Percentiles rank a stretch among this genome's conserved stretches.
Conservation (phyloP, 257 asterid species). For the Thymus mandschuricus region DNA sequence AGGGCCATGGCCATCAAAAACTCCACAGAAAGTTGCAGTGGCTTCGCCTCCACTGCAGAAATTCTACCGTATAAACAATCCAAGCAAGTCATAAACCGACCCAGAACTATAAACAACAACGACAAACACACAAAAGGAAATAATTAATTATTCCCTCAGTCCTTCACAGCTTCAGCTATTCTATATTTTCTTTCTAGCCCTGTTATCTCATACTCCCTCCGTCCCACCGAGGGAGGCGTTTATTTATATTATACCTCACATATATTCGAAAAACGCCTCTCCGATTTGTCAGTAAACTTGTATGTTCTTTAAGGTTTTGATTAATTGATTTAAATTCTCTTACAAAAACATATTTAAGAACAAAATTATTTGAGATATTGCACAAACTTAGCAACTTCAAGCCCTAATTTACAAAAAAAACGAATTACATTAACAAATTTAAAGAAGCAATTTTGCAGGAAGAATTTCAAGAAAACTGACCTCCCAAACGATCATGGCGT, state of each 20-base stretch:
- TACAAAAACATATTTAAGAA: no score
- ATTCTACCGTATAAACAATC: conserved; percentile 68
- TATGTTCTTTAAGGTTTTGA: no score
- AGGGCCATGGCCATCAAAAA: conserved; percentile 98
- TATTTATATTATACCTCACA: no score
- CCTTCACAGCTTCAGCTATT: conserved; percentile 9
- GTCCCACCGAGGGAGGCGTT: no score
- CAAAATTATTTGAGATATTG: no score
- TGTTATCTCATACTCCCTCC: no score
- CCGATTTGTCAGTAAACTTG: no score
- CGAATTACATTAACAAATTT: not conserved
- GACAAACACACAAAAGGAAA: not conserved
- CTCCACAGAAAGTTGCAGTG: conserved; percentile 80
- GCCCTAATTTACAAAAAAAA: not conserved
- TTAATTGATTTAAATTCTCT: no score
- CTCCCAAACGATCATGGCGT: conserved; percentile 99
- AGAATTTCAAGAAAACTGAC: conserved; percentile 41
- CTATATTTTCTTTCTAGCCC: no score
- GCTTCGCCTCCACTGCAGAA: conserved; percentile 59
- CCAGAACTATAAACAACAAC: conserved; percentile 40
- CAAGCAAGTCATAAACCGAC: conserved; percentile 75
- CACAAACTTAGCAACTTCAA: no score
- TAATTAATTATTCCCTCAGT: conserved; percentile 39
- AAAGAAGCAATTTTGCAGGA: not conserved
- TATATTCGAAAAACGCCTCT: no score